A percentile compares a stretch with the other conserved stretches of the same genome.
Conservation (phyloP, 2,329 filamentous ascomycete species). For the Fusarium sp. region DNA sequence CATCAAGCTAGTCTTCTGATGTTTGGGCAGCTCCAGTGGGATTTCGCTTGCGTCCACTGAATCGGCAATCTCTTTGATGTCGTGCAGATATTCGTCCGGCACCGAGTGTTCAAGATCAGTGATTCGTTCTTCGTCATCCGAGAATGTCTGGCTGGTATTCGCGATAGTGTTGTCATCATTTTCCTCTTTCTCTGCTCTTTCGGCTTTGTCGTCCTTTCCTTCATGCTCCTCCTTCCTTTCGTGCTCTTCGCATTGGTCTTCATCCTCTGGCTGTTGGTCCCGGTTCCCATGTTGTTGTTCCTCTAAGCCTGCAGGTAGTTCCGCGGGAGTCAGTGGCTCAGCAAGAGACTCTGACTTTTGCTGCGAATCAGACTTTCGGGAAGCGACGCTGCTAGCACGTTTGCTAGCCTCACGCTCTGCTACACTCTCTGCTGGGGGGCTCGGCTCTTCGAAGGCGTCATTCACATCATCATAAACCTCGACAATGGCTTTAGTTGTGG, state of each 20-base stretch:
- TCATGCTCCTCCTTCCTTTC: constrained; percentile 32
- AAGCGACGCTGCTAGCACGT: constrained; percentile 43
- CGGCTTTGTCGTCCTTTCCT: constrained; percentile 43
- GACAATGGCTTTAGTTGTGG: constrained; percentile 94
- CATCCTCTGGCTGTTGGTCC: constrained; percentile 47
- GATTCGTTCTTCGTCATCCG: constrained; percentile 74
- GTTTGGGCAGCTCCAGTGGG: constrained; percentile 83
- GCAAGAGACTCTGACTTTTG: constrained; percentile 34
- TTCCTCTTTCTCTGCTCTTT: constrained; percentile 48
- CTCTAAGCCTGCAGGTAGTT: constrained; percentile 42
- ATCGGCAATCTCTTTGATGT: constrained; percentile 72
- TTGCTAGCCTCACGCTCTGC: constrained; percentile 52
- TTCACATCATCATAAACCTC: constrained; percentile 95
- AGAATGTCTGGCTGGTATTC: constrained; percentile 67
- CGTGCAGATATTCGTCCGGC: constrained; percentile 75
- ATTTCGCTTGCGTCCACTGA: constrained; percentile 73
- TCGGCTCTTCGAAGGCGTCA: constrained; percentile 88
- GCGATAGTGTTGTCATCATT: constrained; percentile 49
- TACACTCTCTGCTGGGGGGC: constrained; percentile 62
- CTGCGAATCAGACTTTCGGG: constrained; percentile 49
- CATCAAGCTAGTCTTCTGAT: constrained; percentile 93
- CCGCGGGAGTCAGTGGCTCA: constrained; percentile 45
- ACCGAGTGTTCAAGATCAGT: constrained; percentile 81
- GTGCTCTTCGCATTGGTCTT: constrained; percentile 47
- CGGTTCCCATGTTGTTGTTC: constrained; percentile 44